phyloP scores from a whole-genome alignment of 2,329 filamentous ascomycete species.

The Endothia cerciana region DNA sequence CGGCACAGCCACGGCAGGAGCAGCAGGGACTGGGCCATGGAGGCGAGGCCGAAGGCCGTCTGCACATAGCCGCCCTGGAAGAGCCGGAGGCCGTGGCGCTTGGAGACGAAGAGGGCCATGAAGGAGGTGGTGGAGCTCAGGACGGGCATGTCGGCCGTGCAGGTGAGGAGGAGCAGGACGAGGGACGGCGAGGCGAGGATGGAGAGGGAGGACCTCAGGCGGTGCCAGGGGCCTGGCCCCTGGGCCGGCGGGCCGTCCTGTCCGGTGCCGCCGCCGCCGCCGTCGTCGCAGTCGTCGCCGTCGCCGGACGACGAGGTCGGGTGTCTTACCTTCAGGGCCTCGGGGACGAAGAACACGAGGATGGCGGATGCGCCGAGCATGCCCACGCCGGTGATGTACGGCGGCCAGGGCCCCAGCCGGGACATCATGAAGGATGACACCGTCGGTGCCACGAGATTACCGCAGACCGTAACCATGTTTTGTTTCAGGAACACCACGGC shows the following conservation, averaged over 20 bases:
- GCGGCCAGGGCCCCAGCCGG: slow-evolving; percentile 35
- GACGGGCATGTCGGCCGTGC: slow-evolving; percentile 23
- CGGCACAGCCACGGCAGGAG: slow-evolving; percentile 36
- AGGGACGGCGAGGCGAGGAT: slow-evolving; percentile 29
- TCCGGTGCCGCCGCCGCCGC: background rate
- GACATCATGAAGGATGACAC: slow-evolving; percentile 38
- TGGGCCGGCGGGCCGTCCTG: too few species aligned
- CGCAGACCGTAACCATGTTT: slow-evolving; percentile 9
- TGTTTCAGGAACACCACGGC: slow-evolving; percentile 12
- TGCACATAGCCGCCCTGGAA: slow-evolving; percentile 39
- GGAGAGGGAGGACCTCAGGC: slow-evolving; percentile 21
- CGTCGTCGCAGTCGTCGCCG: background rate
- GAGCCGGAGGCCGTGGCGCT: slow-evolving; percentile 37
- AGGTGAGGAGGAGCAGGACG: slow-evolving; percentile 29
- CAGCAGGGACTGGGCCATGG: slow-evolving; percentile 35
- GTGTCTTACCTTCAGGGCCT: slow-evolving; percentile 32
- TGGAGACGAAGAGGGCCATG: slow-evolving; percentile 39
- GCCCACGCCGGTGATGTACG: slow-evolving; percentile 31
- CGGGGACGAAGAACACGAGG: slow-evolving; percentile 34
- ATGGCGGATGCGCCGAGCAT: slow-evolving; percentile 17
- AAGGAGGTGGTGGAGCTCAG: slow-evolving; percentile 22
- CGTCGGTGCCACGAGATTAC: slow-evolving; percentile 34
- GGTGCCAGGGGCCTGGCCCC: slow-evolving; percentile 14
- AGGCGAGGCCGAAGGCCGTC: slow-evolving; percentile 35
- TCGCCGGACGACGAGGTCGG: background rate